Percentiles rank a stretch among this genome's conserved stretches.
These are phyloP conservation scores for Nicotiana tomentosiformis DNA, from an alignment of 257 asterid genomes.

Conservation along the genomic window DNA sequence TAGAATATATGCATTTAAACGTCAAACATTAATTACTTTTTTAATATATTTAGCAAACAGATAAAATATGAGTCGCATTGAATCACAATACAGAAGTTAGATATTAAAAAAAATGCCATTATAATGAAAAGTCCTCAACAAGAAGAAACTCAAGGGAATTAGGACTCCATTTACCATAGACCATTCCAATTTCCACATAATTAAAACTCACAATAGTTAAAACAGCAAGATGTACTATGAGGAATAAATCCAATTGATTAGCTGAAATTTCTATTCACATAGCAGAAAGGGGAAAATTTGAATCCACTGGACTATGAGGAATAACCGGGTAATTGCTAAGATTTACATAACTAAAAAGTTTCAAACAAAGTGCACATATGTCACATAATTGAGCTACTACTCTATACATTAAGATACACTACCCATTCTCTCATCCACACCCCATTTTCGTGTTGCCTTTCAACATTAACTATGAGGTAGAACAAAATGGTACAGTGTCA, in stretches of 20 bases:
- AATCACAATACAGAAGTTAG: neutral
- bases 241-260: neutral
- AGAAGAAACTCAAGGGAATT: neutral
- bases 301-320: neutral
- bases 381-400: neutral
- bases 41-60: neutral
- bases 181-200: neutral
- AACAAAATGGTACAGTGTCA: neutral
- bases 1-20: neutral
- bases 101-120: neutral
- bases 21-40: neutral
- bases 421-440: neutral
- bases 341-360: neutral
- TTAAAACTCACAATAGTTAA: neutral
- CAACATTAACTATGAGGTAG: neutral
- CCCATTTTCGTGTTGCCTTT: neutral
- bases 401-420: neutral
- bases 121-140: neutral
- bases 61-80: neutral
- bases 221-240: neutral
- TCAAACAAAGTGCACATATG: neutral
- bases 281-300: neutral
- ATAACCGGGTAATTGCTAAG: neutral
- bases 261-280: conserved; percentile 6
- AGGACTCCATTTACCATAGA: neutral